Base-by-base conservation (phyloP, 2,329 filamentous ascomycete genomes). In the Fusarium nisikadoi region DNA sequence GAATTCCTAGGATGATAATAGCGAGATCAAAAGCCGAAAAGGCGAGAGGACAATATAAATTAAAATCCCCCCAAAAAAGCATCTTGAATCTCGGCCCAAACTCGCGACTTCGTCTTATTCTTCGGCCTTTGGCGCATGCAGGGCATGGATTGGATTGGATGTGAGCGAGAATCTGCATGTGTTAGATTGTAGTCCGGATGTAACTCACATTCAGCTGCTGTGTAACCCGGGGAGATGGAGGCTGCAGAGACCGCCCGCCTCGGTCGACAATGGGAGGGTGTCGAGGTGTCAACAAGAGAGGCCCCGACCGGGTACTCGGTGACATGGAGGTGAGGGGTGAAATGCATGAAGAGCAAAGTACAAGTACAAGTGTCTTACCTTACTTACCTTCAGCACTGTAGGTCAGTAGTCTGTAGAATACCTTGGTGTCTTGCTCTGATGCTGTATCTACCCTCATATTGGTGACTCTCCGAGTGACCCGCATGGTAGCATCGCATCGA, bases 201-300 rank as follows among this genome's bases (percentile, higher is more conserved):
- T 33, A 20, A 25, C 27, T 55, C 25, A 25, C 23, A 25, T 47
- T 36, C 55, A n/a, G 38, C 55, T 53, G 45, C 19, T 45, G 70
- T 59, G 60, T 46, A 52, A 72, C 46, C 25, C 59, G 64, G 68
- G 47, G 64, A 69, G 68, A 65, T 65, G 68, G 65, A 70, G 65
- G 69, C 70, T 72, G 55, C 65, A 70, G 65, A 41, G 23, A 61
- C 52, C 71, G 57, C 62, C 65, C 65, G 60, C 65, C 59, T 72
- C 55, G 65, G 69, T 72, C 45, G 67, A 65, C 56, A 35, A 46
- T 27, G 35, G 25, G 33, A 54, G 36, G 35, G 46, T 54, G 35
- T 54, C 23, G 25, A 38, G 61, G 42, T 43, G 54, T 45, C 58
- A 50, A 43, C 39, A 46, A 12, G 35, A 50, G 36, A 56, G 29